A percentile compares a stretch with the other conserved stretches of the same genome.
These are phyloP conservation scores for Anisogramma anomala DNA, from an alignment of 2,329 filamentous ascomycete genomes.

Conservation along the genomic window DNA sequence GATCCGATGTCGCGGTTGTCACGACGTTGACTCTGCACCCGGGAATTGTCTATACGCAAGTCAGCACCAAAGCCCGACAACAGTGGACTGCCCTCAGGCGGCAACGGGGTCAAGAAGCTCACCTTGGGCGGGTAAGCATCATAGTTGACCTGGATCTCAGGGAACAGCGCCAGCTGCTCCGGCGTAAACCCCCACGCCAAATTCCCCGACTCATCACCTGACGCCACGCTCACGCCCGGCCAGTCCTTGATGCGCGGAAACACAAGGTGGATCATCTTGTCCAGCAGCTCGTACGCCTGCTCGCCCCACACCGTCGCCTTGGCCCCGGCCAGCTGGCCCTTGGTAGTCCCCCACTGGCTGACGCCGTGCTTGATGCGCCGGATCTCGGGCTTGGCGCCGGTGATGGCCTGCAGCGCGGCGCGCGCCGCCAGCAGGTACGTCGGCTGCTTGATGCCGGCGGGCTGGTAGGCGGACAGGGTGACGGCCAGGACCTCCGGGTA, in stretches of 20 bases:
- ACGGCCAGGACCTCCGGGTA: conserved; percentile 72
- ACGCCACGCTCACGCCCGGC: conserved; percentile 53
- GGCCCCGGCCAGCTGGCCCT: conserved; percentile 60
- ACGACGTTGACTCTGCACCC: conserved; percentile 75
- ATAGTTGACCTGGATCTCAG: conserved; percentile 90
- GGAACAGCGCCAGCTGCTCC: conserved; percentile 71
- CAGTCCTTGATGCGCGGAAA: conserved; percentile 95
- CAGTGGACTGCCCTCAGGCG: too few species aligned
- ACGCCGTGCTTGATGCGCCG: conserved; percentile 62
- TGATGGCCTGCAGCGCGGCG: conserved; percentile 76
- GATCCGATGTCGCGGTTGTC: conserved; percentile 74
- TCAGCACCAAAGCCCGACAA: too few species aligned
- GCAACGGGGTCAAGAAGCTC: too few species aligned
- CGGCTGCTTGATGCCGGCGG: conserved; percentile 57
- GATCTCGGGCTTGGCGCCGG: conserved; percentile 59
- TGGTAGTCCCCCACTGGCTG: conserved; percentile 60
- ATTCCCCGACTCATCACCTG: conserved; percentile 82
- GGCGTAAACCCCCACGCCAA: conserved; percentile 68
- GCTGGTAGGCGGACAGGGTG: conserved; percentile 66
- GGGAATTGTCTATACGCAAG: conserved; percentile 56
- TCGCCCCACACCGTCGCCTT: conserved; percentile 70
- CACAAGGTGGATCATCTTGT: conserved; percentile 81
- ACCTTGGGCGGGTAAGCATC: conserved; percentile 37
- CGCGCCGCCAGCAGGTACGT: conserved; percentile 71
- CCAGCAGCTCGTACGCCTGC: conserved; percentile 78